Percentiles rank a stretch among this genome's conserved stretches.
These are phyloP conservation scores for Cutaneotrichosporon cutaneum DNA, from an alignment of 1,284 basidiomycete genomes.

Conservation along the genomic window DNA sequence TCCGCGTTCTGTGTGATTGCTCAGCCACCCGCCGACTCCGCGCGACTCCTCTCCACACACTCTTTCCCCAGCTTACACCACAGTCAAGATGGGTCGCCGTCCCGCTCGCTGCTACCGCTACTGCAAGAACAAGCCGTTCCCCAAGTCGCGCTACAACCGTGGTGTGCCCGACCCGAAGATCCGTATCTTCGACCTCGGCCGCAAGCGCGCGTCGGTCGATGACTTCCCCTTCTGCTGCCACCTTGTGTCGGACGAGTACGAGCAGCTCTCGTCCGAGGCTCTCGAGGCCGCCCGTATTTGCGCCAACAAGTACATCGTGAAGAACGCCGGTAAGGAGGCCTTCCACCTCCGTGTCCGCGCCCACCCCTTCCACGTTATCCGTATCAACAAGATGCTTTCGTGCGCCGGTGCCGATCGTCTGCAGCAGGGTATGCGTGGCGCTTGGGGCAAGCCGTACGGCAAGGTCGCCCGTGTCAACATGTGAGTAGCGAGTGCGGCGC, in stretches of 20 bases:
- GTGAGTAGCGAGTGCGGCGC: too few species aligned
- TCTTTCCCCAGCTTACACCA: constrained; percentile 18
- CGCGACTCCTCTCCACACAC: constrained; percentile 3
- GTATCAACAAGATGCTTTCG: constrained; percentile 99
- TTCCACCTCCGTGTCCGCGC: constrained; percentile 98
- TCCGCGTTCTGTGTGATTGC: not conserved
- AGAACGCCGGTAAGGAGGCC: constrained; percentile 96
- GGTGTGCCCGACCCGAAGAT: constrained; percentile 97
- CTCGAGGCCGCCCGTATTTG: constrained; percentile 98
- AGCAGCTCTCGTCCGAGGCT: constrained; percentile 93
- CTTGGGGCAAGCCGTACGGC: constrained; percentile 99
- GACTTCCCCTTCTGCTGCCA: constrained; percentile 97
- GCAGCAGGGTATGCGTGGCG: constrained; percentile 99
- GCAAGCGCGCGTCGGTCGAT: constrained; percentile 91
- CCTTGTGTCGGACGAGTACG: constrained; percentile 97
- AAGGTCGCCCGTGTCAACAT: constrained; percentile 53
- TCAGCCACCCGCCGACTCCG: not conserved
- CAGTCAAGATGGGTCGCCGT: constrained; percentile 80
- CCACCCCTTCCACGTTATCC: constrained; percentile 97
- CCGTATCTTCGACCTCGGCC: constrained; percentile 89
- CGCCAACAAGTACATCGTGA: constrained; percentile 99
- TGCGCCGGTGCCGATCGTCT: constrained; percentile 97
- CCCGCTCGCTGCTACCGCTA: constrained; percentile 95
- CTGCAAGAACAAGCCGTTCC: constrained; percentile 94
- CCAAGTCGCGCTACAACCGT: constrained; percentile 93